Base-by-base conservation (phyloP, 2,329 filamentous ascomycete genomes). In the Fusarium keratoplasticum region DNA sequence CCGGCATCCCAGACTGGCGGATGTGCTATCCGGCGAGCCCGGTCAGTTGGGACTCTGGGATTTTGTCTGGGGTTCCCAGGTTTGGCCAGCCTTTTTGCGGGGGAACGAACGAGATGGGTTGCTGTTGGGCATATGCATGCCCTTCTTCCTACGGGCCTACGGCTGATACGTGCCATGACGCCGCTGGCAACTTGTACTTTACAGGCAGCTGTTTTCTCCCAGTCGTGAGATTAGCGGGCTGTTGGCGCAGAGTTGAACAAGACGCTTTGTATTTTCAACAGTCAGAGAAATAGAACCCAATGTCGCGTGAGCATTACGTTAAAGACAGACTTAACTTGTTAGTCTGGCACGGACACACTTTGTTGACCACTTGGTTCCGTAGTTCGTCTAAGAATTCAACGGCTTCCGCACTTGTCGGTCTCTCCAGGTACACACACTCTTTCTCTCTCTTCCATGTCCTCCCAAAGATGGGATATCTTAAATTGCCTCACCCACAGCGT, bases 1-100 rank as follows among this genome's bases (percentile, higher is more conserved):
- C 69, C 59, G 27, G 66, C 66, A 61, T 76, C 69, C 71, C 67
- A 68, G 55, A 59, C 57, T 60, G 52, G 47, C 70, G 72, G 74
- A 36, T 76, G 59, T 58, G 58, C 47, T 61, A 75, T 50, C 70
- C 67, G 67, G 60, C 35, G 60, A 75, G 62, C 55, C 65, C 65
- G 66, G 31, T 60, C 69, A 58, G 66, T 60, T 58, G 66, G 65
- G 27, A 36, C 27, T 38, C 38, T 42, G 54, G 64, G 47, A 8
- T 50, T 57, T 22, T 57, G 18, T 35, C 57, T 36, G 52, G 52
- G 59, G 44, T 29, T 50, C 58, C 64, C 40, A 29, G 60, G 31
- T 35, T 65, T 36, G 22, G 63, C 50, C 22, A 59, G 50, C 38
- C 14, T 20, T 50, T 69, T 61, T 70, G 71, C 44, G 66, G 69